Base-by-base conservation (phyloP, 1,284 basidiomycete species). In the Tilletia indica region DNA sequence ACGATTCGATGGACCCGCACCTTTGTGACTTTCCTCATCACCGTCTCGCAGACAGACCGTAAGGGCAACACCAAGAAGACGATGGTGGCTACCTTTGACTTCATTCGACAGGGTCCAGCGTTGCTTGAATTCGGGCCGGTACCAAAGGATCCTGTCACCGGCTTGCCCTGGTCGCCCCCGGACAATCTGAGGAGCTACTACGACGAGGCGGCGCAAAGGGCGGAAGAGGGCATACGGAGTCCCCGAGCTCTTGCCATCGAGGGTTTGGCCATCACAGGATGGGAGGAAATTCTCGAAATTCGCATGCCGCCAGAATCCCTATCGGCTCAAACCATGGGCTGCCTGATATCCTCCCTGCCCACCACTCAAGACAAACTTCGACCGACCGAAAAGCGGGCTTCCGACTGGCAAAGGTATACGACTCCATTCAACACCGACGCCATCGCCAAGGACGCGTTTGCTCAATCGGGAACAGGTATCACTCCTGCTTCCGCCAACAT, bases 401-500 rank as follows among this genome's bases (percentile, higher is more conserved):
- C 61, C 19, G 61, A 64, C 36, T 64, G 61, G 61, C 19, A 19
- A 5, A 5, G 61, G 2, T 39, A 39, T 38, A 64, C 14, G 36
- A 64, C 61, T 9, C 61, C 61, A 3, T 42, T 64, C 61, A 64
- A 34, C 12, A 11, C 34, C 16, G 31, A 64, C 16, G 61, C 31
- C 11, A 64, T 64, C 14, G 61, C 61, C 36, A 39, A 19, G 9
- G 61, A 64, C 36, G 31, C 61, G 6, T 64, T 64, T 39, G 61
- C 61, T 21, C 61, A 64, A 38, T 19, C 61, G 36, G 61, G 36
- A 3, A 39, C 34, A 38, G 38, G 39, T 19, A 64, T 64, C 36
- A 64, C 61, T 9, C 61, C 61, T 16, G 61, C 61, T 42, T 64
- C 61, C 14, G 61, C 61, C 61, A 64, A 64, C 21, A 38, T 36